Evolutionary conservation across 805 yeast genomes (phyloP).

Genomic region (Kluyveromyces siamensis): DNA sequence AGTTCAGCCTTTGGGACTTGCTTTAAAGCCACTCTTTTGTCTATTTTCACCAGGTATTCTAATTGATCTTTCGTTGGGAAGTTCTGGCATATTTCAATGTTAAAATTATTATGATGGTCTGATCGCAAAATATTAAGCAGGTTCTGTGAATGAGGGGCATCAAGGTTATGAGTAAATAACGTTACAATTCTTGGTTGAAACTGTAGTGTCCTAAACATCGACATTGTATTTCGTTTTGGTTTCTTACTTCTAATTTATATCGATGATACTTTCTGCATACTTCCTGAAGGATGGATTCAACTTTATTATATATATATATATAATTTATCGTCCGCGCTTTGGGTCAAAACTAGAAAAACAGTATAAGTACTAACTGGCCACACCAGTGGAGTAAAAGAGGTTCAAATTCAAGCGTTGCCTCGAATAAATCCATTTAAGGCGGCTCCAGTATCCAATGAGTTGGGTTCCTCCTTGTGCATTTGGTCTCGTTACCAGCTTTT

Average conservation of each 20-base stretch:
- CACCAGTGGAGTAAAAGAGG: too few species aligned
- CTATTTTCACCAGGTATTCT: constrained; percentile 17
- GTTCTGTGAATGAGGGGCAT: constrained; percentile 16
- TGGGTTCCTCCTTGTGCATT: too few species aligned
- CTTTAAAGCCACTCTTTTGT: constrained; percentile 6
- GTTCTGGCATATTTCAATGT: constrained; percentile 15
- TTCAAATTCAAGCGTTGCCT: too few species aligned
- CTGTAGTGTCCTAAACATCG: constrained; percentile 41
- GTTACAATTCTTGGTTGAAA: constrained; percentile 38
- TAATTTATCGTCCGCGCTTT: too few species aligned
- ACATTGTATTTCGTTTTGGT: constrained; percentile 26
- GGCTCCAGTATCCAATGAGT: too few species aligned
- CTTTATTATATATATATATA: too few species aligned
- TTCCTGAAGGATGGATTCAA: too few species aligned
- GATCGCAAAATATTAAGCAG: constrained; percentile 11
- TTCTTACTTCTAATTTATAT: neutral
- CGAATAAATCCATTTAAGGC: too few species aligned
- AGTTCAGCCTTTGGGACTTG: constrained; percentile 15
- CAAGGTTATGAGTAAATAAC: constrained; percentile 29
- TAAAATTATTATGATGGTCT: constrained; percentile 10
- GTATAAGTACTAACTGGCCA: too few species aligned
- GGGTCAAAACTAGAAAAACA: too few species aligned
- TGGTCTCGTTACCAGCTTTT: too few species aligned
- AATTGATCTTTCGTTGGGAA: constrained; percentile 26
- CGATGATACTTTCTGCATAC: neutral